Evolutionary conservation across 371 early-diverging fungal species (phyloP), one percentile per base, ranked within the genome.

Genomic region (Lichtheimia ornata): DNA sequence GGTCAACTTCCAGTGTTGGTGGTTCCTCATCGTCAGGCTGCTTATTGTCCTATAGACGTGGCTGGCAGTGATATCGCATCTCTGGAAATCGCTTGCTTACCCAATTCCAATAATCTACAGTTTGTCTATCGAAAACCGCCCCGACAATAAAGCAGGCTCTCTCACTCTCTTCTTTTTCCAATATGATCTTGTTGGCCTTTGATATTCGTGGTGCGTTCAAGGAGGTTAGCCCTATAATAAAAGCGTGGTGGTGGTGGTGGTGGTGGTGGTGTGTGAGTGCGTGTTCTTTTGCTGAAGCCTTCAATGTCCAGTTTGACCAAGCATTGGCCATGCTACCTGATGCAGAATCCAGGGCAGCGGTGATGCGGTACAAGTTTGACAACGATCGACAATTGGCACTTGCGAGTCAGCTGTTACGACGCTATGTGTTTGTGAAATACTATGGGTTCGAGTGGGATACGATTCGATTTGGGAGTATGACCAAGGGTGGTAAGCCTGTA

Each of bases 311-410:
- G 80, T 74, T 79, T 50, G 40, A 71, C 30, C 44, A 58, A 30
- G 80, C 73, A 15, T 40, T 79, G 15, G 42, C 28, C 42, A 61
- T 63, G 58, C 24, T 79, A 42, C 72, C 73, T 18, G 28, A 50
- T 24, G 15, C 35, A 2, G 50, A 56, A 12, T 76, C 76, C 43
- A 69, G 64, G n/a, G 40, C 57, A 2, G 51, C 58, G 12, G 66
- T 79, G 12, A 22, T 62, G 15, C 64, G 80, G 18, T 76, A 51
- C 62, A 76, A 72, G 40, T 71, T 67, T 44, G 67, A 64, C 9
- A 52, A 53, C 12, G 80, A 79, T 63, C 56, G 57, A 12, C 64
- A 67, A n/a, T 50, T 72, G 24, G 73, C 80, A 0, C 58, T 79
- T 43, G 74, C 59, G 9, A 73, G 70, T 42, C 56, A 61, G 18